A percentile compares a stretch with the other conserved stretches of the same genome.
Conservation (phyloP, 768 basidiomycete species). For the Dioszegia crocea region DNA sequence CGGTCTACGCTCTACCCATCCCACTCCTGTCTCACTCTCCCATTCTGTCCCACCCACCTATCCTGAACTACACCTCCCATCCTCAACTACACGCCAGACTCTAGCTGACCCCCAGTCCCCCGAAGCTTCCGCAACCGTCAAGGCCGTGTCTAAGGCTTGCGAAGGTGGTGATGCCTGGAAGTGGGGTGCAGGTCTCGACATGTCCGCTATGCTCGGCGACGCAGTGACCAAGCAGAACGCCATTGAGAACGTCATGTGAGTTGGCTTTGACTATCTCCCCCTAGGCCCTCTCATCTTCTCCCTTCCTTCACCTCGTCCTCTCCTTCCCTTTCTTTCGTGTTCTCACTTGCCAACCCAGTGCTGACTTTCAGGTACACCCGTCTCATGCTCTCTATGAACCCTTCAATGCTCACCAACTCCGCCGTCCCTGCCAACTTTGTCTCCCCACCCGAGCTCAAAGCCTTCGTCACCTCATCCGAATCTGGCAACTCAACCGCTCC, state of each 20-base stretch:
- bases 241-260: constrained; percentile 37
- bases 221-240: constrained; percentile 19
- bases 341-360: not conserved
- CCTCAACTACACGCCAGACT: no score
- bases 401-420: constrained; percentile 19
- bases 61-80: no score
- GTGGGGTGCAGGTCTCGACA: constrained; percentile 32
- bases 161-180: constrained; percentile 20
- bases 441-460: constrained; percentile 25
- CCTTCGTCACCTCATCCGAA: constrained; percentile 22
- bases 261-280: no score
- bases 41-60: no score
- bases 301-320: not conserved
- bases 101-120: constrained; percentile 10
- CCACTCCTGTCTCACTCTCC: no score
- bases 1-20: not conserved
- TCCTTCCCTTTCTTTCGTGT: not conserved
- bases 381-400: constrained; percentile 34
- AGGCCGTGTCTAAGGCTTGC: constrained; percentile 24
- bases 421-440: constrained; percentile 1
- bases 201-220: constrained; percentile 10
- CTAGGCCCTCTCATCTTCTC: no score
- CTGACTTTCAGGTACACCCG: constrained; percentile 27
- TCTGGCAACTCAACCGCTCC: constrained; percentile 13
- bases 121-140: constrained; percentile 14